phyloP scores from a whole-genome alignment of 768 basidiomycete species.

The Mycena sanguinolenta region DNA sequence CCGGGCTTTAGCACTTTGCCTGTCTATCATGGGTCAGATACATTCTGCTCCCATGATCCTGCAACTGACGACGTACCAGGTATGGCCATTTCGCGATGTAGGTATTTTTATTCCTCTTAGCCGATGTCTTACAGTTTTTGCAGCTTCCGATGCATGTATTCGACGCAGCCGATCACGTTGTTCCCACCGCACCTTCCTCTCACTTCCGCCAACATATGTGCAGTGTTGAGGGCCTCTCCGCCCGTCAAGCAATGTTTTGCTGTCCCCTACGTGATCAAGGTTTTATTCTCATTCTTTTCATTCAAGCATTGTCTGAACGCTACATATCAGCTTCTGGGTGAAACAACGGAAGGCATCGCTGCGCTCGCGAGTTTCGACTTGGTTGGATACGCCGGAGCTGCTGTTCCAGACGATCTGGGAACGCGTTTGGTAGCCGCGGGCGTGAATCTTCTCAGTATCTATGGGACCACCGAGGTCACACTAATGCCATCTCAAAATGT shows the following conservation, averaged over 20 bases:
- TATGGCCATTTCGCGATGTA: constrained; percentile 53
- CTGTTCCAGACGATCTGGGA: constrained; percentile 68
- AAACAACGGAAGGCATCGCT: constrained; percentile 59
- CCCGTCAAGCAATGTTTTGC: constrained; percentile 49
- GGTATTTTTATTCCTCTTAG: background rate
- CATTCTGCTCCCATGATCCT: no score
- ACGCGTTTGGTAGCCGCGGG: constrained; percentile 62
- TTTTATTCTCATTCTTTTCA: constrained; percentile 1
- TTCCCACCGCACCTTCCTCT: constrained; percentile 60
- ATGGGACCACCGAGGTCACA: constrained; percentile 59
- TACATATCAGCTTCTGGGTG: constrained; percentile 58
- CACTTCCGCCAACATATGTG: constrained; percentile 59
- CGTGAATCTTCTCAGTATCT: constrained; percentile 62
- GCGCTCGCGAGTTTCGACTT: constrained; percentile 59
- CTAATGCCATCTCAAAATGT: background rate
- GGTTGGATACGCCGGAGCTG: constrained; percentile 66
- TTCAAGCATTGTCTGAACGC: background rate
- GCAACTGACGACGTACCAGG: no score
- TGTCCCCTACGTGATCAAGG: constrained; percentile 55
- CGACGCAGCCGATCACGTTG: constrained; percentile 56
- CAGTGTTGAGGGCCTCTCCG: constrained; percentile 51
- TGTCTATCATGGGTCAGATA: constrained; percentile 52
- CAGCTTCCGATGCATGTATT: constrained; percentile 60
- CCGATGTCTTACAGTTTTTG: constrained; percentile 16
- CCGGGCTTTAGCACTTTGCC: constrained; percentile 60